Evolutionary conservation across 805 yeast species (phyloP), one percentile per base, ranked within the genome.

Genomic region (Maudiozyma bulderi): DNA sequence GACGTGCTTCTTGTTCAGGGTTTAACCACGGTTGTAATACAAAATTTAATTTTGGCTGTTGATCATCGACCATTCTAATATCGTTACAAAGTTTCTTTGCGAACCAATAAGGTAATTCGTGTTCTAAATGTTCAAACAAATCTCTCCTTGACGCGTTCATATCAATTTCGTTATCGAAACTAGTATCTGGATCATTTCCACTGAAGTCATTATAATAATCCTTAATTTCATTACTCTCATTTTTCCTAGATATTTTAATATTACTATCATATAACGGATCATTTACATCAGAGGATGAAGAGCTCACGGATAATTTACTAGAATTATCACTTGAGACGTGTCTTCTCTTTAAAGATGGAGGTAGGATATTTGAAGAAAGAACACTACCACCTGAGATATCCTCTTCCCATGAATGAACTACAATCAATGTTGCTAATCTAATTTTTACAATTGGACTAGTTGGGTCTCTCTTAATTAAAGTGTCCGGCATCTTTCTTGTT

Each of bases 81-180:
- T 77, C 76, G 42, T 72, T 64, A 29, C 83, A 64, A 3, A 84
- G 52, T 5, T 75, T 72, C 29, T 75, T 71, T 1, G 80, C 80
- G 8, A 79, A 70, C 91, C 91, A 84, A 20, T 69, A 72, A 0
- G 93, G 90, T 10, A 82, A 57, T 8, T 69, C 62, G 10, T 60
- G 53, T 50, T 77, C 81, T 14, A 83, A 60, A 9, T 58, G 58
- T 6, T 62, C 66, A 15, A 55, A 65, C 9, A 59, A 46, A 29
- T 57, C 47, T 13, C 3, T 11, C 8, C 26, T 43, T 8, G 44
- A 31, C 8, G 37, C 6, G 5, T 20, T 8, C 30, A 26, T 28
- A 42, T 40, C 8, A 35, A 33, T 13, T 41, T 46, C 50, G 39
- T 47, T 44, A 9, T 54, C 56, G 4, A 20, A 20, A 4, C 44